Conservation (phyloP, 805 yeast species). For the Diddensiella transvaalensis region DNA sequence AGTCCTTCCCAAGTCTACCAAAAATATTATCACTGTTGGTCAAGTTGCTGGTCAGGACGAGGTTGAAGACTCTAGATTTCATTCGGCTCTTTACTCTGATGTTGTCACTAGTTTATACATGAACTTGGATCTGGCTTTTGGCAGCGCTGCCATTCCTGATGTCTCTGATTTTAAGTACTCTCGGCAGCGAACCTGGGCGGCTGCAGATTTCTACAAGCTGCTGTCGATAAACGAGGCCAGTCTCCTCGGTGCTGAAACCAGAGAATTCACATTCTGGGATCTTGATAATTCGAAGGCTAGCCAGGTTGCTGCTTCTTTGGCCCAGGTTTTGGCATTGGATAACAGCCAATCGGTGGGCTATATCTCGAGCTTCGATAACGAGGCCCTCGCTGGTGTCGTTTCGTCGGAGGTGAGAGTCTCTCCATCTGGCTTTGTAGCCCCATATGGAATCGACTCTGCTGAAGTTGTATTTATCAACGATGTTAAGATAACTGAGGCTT, state of each 20-base stretch:
- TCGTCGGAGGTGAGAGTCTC: slow-evolving; percentile 57
- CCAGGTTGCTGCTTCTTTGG: slow-evolving; percentile 58
- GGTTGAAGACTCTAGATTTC: slow-evolving; percentile 32
- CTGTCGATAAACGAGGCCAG: slow-evolving; percentile 11
- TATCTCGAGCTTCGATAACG: slow-evolving; percentile 69
- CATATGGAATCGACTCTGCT: slow-evolving; percentile 49
- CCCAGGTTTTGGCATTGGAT: slow-evolving; percentile 61
- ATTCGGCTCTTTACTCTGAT: slow-evolving; percentile 59
- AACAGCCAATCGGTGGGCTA: slow-evolving; percentile 49
- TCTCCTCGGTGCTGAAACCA: neutral
- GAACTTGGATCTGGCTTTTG: slow-evolving; percentile 17
- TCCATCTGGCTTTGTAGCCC: slow-evolving; percentile 30
- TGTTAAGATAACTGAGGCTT: slow-evolving; percentile 47
- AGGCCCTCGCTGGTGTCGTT: slow-evolving; percentile 67
- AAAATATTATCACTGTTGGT: slow-evolving; percentile 63
- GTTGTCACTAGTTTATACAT: slow-evolving; percentile 54
- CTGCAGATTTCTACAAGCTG: slow-evolving; percentile 20
- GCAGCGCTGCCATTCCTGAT: slow-evolving; percentile 24
- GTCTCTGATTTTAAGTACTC: slow-evolving; percentile 35
- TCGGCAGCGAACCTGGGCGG: slow-evolving; percentile 20
- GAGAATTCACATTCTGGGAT: slow-evolving; percentile 57
- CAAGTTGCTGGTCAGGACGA: slow-evolving; percentile 42
- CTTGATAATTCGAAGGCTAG: slow-evolving; percentile 56
- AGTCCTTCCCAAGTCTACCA: slow-evolving; percentile 54
- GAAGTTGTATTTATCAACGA: slow-evolving; percentile 65